These are phyloP conservation scores for Cordia subcordata DNA, from an alignment of 257 asterid species.

Conservation along the genomic window DNA sequence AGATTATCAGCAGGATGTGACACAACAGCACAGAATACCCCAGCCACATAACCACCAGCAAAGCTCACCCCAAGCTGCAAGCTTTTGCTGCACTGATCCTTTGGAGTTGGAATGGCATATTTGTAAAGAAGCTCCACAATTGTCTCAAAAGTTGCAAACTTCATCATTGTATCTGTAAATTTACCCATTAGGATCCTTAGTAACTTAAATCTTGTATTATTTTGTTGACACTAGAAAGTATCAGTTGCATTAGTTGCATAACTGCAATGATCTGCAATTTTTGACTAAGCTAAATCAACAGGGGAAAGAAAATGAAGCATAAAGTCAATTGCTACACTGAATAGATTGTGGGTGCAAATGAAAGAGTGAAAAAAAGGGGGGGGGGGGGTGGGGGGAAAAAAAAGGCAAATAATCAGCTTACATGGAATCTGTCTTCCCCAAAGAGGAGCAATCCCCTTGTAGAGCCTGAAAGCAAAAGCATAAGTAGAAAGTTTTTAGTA, in stretches of 20 bases:
- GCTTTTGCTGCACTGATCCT: constrained; percentile 47
- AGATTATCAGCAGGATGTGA: constrained; percentile 21
- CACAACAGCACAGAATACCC: constrained; percentile 20
- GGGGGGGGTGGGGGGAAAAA: too few relatives aligned
- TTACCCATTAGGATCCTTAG: neutral
- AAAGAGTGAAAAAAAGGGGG: too few relatives aligned
- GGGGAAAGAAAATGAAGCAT: too few relatives aligned
- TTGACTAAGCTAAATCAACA: too few relatives aligned
- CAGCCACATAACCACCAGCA: constrained; percentile 21
- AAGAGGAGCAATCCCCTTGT: constrained; percentile 64
- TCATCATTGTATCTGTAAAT: constrained; percentile 63
- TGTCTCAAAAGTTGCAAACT: constrained; percentile 61
- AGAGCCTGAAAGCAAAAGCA: constrained; percentile 39
- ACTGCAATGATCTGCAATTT: too few relatives aligned
- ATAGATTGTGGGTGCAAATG: too few relatives aligned
- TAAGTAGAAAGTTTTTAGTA: neutral
- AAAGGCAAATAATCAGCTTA: constrained; percentile 18
- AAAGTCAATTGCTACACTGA: too few relatives aligned
- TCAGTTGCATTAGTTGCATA: too few relatives aligned
- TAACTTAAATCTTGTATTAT: too few relatives aligned
- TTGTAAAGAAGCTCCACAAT: constrained; percentile 63
- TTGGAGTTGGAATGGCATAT: constrained; percentile 50
- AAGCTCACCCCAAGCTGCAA: constrained; percentile 67
- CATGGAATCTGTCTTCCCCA: constrained; percentile 86
- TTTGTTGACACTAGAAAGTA: too few relatives aligned